phyloP scores from a whole-genome alignment of 352 stramenopile genomes.

The Globisporangium heterothallicum region DNA sequence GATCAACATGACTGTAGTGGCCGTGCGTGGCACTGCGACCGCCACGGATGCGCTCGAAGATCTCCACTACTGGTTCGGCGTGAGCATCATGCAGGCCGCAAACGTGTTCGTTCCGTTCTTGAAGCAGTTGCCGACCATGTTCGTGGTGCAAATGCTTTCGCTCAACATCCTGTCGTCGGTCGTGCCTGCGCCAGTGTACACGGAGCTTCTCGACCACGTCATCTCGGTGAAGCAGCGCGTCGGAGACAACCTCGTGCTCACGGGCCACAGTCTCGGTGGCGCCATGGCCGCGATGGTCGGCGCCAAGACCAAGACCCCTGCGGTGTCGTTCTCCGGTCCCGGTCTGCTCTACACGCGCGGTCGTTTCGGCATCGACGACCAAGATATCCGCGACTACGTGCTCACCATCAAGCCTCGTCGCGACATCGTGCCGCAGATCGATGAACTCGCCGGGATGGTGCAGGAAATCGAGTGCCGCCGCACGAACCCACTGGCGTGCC shows the following conservation, averaged over 20 bases:
- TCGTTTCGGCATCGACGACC: conserved; percentile 64
- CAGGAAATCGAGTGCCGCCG: conserved; percentile 84
- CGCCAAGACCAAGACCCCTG: conserved; percentile 74
- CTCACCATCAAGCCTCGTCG: conserved; percentile 76
- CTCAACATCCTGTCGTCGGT: conserved; percentile 63
- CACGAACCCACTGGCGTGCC: conserved; percentile 72
- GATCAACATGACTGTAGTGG: conserved; percentile 84
- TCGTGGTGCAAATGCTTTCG: conserved; percentile 81
- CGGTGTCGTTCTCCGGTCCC: conserved; percentile 78
- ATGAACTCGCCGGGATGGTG: conserved; percentile 80
- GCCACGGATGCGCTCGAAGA: conserved; percentile 82
- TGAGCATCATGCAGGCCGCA: conserved; percentile 82
- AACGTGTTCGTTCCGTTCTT: conserved; percentile 85
- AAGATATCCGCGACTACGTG: conserved; percentile 80
- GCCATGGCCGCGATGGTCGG: conserved; percentile 83
- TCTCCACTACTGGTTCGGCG: conserved; percentile 84
- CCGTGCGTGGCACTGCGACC: conserved; percentile 76
- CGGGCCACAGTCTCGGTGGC: conserved; percentile 77
- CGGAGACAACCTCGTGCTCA: conserved; percentile 71
- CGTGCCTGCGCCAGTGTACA: conserved; percentile 80
- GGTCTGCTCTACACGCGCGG: conserved; percentile 76
- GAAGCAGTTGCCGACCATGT: conserved; percentile 70
- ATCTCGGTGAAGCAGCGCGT: conserved; percentile 49
- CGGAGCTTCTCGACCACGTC: conserved; percentile 64
- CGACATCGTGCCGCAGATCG: conserved; percentile 78